Base-by-base conservation (phyloP, 1,284 basidiomycete genomes). In the Moesziomyces antarcticus region DNA sequence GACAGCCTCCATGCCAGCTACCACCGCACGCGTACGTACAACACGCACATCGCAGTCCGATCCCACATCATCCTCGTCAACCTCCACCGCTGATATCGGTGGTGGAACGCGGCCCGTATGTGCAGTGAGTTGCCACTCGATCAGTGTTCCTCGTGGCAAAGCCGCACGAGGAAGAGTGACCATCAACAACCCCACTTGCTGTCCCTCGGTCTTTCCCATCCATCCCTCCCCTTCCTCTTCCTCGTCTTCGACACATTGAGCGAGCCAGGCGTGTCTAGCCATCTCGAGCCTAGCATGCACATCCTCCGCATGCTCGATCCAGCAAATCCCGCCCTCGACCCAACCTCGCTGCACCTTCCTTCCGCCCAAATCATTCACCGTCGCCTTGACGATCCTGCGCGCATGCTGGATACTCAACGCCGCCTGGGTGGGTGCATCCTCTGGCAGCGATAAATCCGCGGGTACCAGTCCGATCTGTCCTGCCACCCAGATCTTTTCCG, bases 391-490 rank as follows among this genome's bases (percentile, higher is more conserved):
- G 40, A 98, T 88, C 24, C 92, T 88, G 13, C 88, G 85, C 2
- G 90, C 90, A 82, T 99, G 95, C 79, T 97, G 95, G 30, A 91
- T 87, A 0, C 90, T 88, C 3, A 98, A 86, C 1, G 91, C 90
- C 1, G 89, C 87, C 85, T 96, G 93, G 18, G 86, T 77, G 0
- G 87, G 83, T 3, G 88, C 89, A 14, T 51, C 67, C 13, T 47
- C 10, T 4, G 92, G 91, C 7, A 98, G 85, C 0, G 87, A 84
- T 44, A 98, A 87, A 42, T 86, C 89, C 40, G 90, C 86, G 0
- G 97, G 96, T 24, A 92, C 86, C 27, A 99, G 87, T 0, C 94
- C 93, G 50, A 99, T 98, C 84, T 99, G 97, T 4, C 97, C 97
- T 0, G 97, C 96, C 58, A 99, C 87, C 78, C 92, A 93, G 10